Evolutionary conservation across 495 filamentous ascomycete genomes (phyloP).

Genomic region (Daldinia loculata): DNA sequence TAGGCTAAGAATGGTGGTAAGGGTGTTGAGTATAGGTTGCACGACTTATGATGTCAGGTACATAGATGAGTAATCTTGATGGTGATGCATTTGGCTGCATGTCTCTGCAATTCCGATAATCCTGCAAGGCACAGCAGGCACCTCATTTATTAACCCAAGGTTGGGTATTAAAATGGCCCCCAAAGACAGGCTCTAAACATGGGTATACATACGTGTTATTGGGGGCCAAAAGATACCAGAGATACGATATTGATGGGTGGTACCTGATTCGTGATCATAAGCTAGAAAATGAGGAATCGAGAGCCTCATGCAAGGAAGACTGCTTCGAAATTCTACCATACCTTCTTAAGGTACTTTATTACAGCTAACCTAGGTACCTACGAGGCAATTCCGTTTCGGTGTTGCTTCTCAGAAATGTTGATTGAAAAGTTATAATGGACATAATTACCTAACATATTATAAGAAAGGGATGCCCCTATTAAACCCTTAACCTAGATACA

Average conservation of each 20-base stretch:
- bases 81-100: conserved; percentile 26
- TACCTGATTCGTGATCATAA: not conserved
- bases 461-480: too few species aligned
- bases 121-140: conserved; percentile 32
- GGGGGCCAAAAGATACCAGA: not conserved
- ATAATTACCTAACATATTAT: too few species aligned
- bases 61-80: conserved; percentile 28
- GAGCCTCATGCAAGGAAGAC: not conserved
- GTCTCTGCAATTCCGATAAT: conserved; percentile 20
- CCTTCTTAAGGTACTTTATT: too few species aligned
- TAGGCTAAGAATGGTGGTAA: not conserved
- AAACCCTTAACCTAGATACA: too few species aligned
- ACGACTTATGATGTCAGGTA: conserved; percentile 23
- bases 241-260: not conserved
- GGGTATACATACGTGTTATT: not conserved
- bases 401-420: not conserved
- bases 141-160: conserved; percentile 1
- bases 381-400: not conserved
- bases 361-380: not conserved
- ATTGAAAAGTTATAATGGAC: too few species aligned
- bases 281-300: not conserved
- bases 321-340: not conserved
- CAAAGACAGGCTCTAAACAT: conserved; percentile 6
- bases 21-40: conserved; percentile 12
- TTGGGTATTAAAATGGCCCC: conserved; percentile 15